Percentiles rank a stretch among this genome's conserved stretches.
Conservation (phyloP, 768 basidiomycete species). For the Dioszegia crocea region DNA sequence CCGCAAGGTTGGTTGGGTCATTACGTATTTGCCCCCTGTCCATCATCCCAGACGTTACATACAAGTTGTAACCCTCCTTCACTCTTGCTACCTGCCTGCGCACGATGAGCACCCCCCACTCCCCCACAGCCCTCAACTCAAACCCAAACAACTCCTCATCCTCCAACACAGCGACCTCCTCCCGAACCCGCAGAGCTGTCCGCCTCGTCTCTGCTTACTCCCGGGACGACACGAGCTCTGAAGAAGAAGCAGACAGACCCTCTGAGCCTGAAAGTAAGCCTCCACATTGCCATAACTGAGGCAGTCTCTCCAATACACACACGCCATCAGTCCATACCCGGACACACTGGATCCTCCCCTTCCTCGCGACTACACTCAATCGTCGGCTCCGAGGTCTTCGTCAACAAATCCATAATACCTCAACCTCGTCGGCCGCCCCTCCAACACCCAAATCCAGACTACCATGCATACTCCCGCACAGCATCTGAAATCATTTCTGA, state of each 20-base stretch:
- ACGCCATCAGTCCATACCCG: background rate
- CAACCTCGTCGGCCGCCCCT: background rate
- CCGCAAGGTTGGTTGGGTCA: too few relatives aligned
- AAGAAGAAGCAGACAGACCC: conserved; percentile 13
- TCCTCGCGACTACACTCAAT: conserved; percentile 3
- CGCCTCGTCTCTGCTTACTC: conserved; percentile 14
- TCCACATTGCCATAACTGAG: too few relatives aligned
- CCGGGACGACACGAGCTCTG: conserved; percentile 17
- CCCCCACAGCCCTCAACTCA: background rate
- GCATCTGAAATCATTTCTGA: background rate
- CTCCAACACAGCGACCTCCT: background rate
- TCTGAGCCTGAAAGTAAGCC: conserved; percentile 2
- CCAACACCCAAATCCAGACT: background rate
- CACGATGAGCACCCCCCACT: background rate
- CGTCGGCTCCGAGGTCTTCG: conserved; percentile 2
- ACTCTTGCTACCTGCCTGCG: background rate
- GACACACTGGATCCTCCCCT: background rate
- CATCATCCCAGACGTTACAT: too few relatives aligned
- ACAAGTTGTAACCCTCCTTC: too few relatives aligned
- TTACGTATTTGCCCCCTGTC: too few relatives aligned
- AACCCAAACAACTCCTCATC: background rate
- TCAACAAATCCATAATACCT: background rate
- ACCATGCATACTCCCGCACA: background rate
- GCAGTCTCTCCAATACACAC: background rate
- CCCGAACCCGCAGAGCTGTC: conserved; percentile 9